Evolutionary conservation across 2,329 filamentous ascomycete species (phyloP), one percentile per base, ranked within the genome.

Genomic region (Trichoderma atrobrunneum): DNA sequence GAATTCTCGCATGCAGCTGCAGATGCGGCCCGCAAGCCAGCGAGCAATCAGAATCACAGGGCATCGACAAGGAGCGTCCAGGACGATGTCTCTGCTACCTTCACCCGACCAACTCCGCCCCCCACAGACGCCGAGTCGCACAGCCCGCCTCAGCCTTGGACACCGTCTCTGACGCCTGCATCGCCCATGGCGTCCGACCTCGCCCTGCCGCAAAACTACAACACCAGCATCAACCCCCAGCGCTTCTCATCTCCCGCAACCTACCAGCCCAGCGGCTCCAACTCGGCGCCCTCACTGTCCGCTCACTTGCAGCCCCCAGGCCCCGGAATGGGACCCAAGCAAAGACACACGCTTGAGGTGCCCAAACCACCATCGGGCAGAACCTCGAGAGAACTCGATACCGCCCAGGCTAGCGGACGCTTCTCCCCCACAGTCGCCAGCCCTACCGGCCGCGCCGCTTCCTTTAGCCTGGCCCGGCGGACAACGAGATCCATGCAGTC

Each of bases 271-370:
- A 79, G 81, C 67, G 77, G 79, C 34, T 76, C 81, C 21, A 79
- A 80, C 56, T 78, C 81, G 48, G 84, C 86, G 14, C 82, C 86
- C 34, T 84, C 86, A 16, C 82, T 86, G 1, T 87, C 88, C n/a
- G 83, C 83, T 3, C 82, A 86, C 72, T 80, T 86, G 59, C 86
- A 90, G 51, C 84, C 88, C 10, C 76, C 78, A 3, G 66, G 36
- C n/a, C 59, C 74, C 48, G 70, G 76, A 16, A 84, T 87, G 24
- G 87, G 88, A 70, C 84, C 95, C 63, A 92, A 92, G 80, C 93
- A 97, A 73, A 90, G 95, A 75, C 92, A 97, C 82, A 97, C 94
- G 0, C 86, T 98, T 30, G 94, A 97, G 81, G 93, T 97, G 0
- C 94, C 95, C 8, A 93, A 91, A 81, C 81, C 86, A 18, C 86